Percentiles rank a stretch among this genome's conserved stretches.
These are phyloP conservation scores for Mycena vitilis DNA, from an alignment of 768 basidiomycete genomes.

Conservation along the genomic window DNA sequence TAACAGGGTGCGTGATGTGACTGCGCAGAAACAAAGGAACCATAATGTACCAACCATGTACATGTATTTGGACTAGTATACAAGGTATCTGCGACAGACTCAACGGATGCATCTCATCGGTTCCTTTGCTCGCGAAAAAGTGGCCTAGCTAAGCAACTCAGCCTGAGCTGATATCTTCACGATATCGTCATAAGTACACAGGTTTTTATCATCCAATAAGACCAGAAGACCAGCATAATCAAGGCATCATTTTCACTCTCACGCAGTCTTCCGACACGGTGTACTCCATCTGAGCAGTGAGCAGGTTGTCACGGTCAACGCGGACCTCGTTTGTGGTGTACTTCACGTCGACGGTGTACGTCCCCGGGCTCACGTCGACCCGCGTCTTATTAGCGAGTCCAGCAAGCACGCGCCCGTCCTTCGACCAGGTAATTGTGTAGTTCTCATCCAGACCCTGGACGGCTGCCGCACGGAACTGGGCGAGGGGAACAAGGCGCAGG, in stretches of 20 bases:
- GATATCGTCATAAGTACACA: no score
- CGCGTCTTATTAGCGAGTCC: conserved; percentile 63
- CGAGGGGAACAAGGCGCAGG: conserved; percentile 70
- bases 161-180: no score
- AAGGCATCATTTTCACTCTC: neutral
- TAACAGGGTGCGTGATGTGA: no score
- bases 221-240: no score
- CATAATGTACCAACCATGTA: no score
- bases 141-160: no score
- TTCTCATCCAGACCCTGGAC: conserved; percentile 52
- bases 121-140: no score
- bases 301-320: conserved; percentile 50
- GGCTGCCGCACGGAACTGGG: conserved; percentile 57
- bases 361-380: conserved; percentile 55
- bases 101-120: no score
- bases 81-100: no score
- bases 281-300: conserved; percentile 36
- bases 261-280: conserved; percentile 36
- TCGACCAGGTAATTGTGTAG: conserved; percentile 69
- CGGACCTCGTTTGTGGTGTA: conserved; percentile 71
- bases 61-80: no score
- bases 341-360: conserved; percentile 58
- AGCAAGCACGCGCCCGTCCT: conserved; percentile 56
- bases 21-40: no score
- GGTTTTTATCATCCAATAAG: no score